Evolutionary conservation across 179 eudicot genomes (phyloP).

Genomic region (Drosera spatulata): DNA sequence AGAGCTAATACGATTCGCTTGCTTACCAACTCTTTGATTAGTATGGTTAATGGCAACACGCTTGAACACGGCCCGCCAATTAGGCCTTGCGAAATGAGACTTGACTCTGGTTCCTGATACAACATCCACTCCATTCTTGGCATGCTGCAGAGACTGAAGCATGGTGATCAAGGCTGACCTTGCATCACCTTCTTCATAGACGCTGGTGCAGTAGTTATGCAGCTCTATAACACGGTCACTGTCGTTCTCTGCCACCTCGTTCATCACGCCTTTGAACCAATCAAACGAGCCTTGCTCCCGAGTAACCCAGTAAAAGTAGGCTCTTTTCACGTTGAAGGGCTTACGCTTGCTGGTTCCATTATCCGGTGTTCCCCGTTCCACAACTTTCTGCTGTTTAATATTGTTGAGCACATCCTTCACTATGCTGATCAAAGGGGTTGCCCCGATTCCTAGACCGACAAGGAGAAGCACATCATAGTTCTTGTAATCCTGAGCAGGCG

Average conservation of each 20-base stretch:
- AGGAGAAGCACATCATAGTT: conserved; percentile 39
- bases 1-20: neutral
- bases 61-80: conserved; percentile 49
- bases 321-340: conserved; percentile 28
- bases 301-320: conserved; percentile 47
- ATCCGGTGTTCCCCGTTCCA: conserved; percentile 2
- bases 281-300: conserved; percentile 43
- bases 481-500: conserved; percentile 46
- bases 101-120: conserved; percentile 37
- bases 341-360: conserved; percentile 5
- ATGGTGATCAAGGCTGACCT: conserved; percentile 41
- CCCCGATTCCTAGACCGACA: conserved; percentile 42
- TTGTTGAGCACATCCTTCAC: conserved; percentile 41
- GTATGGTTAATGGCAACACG: conserved; percentile 41
- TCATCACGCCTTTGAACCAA: conserved; percentile 48
- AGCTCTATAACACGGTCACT: conserved; percentile 32
- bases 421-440: conserved; percentile 41
- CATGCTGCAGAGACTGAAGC: conserved; percentile 40
- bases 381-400: conserved; percentile 28
- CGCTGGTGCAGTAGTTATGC: conserved; percentile 46
- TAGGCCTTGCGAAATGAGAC: conserved; percentile 53
- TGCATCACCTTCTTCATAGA: conserved; percentile 44
- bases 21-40: conserved; percentile 43
- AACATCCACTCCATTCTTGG: conserved; percentile 37
- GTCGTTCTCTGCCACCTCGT: conserved; percentile 41